These are phyloP conservation scores for Blastomyces gilchristii DNA, from an alignment of 2,329 filamentous ascomycete species.

Conservation along the genomic window DNA sequence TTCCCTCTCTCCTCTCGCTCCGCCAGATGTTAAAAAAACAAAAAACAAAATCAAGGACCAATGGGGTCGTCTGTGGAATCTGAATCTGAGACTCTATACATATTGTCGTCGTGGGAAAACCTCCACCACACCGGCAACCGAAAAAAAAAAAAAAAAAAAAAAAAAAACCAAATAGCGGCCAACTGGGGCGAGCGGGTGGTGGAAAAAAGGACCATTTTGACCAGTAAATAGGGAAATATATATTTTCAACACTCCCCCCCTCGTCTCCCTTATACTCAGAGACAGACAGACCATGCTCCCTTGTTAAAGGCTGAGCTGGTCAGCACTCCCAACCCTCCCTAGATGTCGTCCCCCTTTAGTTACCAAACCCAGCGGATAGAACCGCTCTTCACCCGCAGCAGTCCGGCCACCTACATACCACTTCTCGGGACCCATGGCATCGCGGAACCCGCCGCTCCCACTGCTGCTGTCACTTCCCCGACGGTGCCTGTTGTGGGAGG, in stretches of 20 bases:
- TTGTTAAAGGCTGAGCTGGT: slow-evolving; percentile 42
- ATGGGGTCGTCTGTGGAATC: no score
- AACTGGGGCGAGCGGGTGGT: background rate
- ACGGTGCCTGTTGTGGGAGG: slow-evolving; percentile 29
- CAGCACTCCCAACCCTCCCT: slow-evolving; percentile 38
- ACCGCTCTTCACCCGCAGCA: slow-evolving; percentile 39
- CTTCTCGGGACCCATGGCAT: slow-evolving; percentile 39
- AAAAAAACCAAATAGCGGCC: no score
- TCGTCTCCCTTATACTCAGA: background rate
- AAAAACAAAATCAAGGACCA: no score
- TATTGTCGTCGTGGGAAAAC: no score
- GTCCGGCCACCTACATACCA: slow-evolving; percentile 44
- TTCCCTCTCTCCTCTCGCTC: no score
- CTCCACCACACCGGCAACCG: no score
- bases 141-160: no score
- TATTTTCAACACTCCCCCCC: background rate
- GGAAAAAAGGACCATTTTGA: background rate
- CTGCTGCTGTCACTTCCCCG: slow-evolving; percentile 40
- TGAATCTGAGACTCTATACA: no score
- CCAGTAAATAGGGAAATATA: background rate
- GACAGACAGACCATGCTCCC: background rate
- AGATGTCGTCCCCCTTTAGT: slow-evolving; percentile 35
- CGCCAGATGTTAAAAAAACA: no score
- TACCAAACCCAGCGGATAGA: slow-evolving; percentile 41
- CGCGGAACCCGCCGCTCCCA: slow-evolving; percentile 39